Evolutionary conservation across 306 rosid genomes (phyloP).

Genomic region (Pterocarpus macrocarpus): DNA sequence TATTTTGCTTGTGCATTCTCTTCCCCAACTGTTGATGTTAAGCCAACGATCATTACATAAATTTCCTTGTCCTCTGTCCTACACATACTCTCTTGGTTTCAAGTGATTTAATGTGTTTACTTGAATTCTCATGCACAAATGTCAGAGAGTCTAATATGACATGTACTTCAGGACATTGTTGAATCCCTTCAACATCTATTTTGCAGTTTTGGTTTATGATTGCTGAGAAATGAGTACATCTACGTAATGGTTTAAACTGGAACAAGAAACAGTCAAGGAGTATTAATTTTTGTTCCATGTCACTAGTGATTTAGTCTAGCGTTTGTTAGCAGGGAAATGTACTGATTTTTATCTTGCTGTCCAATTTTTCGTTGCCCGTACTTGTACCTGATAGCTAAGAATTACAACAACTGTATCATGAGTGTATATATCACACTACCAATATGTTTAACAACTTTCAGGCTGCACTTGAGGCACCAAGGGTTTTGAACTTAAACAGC

Average conservation of each 20-base stretch:
- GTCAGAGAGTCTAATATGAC: not conserved
- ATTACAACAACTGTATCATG: constrained; percentile 12
- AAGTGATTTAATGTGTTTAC: constrained; percentile 11
- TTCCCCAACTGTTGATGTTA: not conserved
- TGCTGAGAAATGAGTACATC: not conserved
- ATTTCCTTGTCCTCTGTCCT: constrained; percentile 13
- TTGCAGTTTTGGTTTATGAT: not conserved
- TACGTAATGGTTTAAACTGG: not conserved
- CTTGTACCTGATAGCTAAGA: constrained; percentile 6
- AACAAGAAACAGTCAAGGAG: not conserved
- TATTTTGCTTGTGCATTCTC: not conserved
- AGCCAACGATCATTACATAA: constrained; percentile 11
- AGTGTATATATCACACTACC: constrained; percentile 29
- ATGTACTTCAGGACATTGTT: constrained; percentile 29
- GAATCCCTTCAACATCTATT: not conserved
- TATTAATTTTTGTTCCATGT: not conserved
- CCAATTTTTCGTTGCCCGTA: not conserved
- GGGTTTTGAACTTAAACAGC: constrained; percentile 70
- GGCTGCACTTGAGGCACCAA: constrained; percentile 89
- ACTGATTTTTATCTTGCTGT: not conserved
- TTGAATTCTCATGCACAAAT: not conserved
- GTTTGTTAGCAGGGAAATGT: constrained; percentile 2
- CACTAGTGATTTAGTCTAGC: not conserved
- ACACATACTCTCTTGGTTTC: not conserved
- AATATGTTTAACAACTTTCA: constrained; percentile 48